Conservation (phyloP, 2,329 filamentous ascomycete species). For the Diaporthe nobilis region DNA sequence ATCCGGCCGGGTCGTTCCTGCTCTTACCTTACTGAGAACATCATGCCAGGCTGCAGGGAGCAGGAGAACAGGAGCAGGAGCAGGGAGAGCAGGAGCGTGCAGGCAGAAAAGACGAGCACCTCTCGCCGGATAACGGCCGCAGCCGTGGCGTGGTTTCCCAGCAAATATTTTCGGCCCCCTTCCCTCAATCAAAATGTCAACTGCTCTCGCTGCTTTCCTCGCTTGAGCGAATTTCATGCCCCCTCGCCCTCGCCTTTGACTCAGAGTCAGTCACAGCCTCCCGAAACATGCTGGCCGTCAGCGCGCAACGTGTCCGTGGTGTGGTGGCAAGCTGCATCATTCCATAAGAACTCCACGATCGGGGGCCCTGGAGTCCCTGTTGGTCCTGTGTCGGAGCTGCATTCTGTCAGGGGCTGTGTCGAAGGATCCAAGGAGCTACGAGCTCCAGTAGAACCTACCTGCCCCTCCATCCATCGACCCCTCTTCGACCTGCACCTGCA, state of each 20-base stretch:
- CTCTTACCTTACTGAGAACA: neutral
- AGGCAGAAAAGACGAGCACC: neutral
- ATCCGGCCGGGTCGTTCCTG: conserved; percentile 2
- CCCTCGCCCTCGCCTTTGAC: neutral
- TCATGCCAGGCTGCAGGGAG: conserved; percentile 12
- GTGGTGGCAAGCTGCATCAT: conserved; percentile 25
- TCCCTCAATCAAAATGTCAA: neutral
- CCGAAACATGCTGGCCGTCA: neutral
- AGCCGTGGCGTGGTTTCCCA: conserved; percentile 37
- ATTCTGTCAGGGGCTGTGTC: conserved; percentile 1
- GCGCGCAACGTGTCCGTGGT: conserved; percentile 16
- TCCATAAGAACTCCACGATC: neutral
- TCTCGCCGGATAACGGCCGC: conserved; percentile 17
- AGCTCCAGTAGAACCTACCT: neutral
- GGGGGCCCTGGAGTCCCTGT: neutral
- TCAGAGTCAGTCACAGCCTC: neutral
- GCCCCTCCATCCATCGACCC: neutral
- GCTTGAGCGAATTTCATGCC: conserved; percentile 36
- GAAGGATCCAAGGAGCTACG: neutral
- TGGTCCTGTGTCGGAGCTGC: conserved; percentile 31
- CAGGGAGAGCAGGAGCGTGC: neutral
- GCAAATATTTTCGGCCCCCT: conserved; percentile 6
- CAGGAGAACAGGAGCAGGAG: neutral
- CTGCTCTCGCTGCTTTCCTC: conserved; percentile 39
- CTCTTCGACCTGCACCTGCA: neutral